These are phyloP conservation scores for Spathaspora girioi DNA, from an alignment of 805 yeast genomes.

Conservation along the genomic window DNA sequence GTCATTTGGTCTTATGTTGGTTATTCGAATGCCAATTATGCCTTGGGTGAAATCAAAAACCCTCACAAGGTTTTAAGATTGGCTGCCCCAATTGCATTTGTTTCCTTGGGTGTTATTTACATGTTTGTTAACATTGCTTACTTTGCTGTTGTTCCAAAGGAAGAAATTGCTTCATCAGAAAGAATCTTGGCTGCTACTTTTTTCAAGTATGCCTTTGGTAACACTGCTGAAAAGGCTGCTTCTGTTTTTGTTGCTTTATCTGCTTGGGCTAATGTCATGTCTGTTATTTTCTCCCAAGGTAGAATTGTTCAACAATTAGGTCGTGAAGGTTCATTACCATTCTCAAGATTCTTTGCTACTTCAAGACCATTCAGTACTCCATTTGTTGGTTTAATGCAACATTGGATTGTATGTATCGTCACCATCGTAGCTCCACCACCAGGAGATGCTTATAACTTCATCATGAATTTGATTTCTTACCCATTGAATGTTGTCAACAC, in stretches of 20 bases:
- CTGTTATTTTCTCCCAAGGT: slow-evolving; percentile 80
- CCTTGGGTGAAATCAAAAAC: slow-evolving; percentile 73
- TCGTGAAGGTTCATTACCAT: slow-evolving; percentile 78
- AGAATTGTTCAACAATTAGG: slow-evolving; percentile 78
- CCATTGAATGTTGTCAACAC: slow-evolving; percentile 76
- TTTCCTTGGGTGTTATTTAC: slow-evolving; percentile 59
- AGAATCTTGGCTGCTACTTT: slow-evolving; percentile 73
- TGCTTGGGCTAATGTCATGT: slow-evolving; percentile 77
- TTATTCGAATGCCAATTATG: slow-evolving; percentile 79
- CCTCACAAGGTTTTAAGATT: slow-evolving; percentile 64
- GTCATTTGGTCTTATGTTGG: slow-evolving; percentile 86
- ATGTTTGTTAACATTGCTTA: slow-evolving; percentile 77
- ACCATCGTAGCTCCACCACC: slow-evolving; percentile 73
- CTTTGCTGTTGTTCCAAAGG: slow-evolving; percentile 76
- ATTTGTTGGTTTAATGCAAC: slow-evolving; percentile 67
- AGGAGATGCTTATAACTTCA: slow-evolving; percentile 83
- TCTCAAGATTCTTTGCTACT: slow-evolving; percentile 65
- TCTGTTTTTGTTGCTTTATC: slow-evolving; percentile 78
- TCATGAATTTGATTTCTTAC: slow-evolving; percentile 74
- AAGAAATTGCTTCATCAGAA: slow-evolving; percentile 56
- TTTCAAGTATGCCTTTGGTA: slow-evolving; percentile 69
- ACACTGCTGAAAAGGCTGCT: slow-evolving; percentile 64
- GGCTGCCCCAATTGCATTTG: slow-evolving; percentile 74
- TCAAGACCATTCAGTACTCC: slow-evolving; percentile 75
- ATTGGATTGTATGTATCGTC: slow-evolving; percentile 70